Evolutionary conservation across 345 rosid genomes (phyloP).

Genomic region (Nephelium lappaceum): DNA sequence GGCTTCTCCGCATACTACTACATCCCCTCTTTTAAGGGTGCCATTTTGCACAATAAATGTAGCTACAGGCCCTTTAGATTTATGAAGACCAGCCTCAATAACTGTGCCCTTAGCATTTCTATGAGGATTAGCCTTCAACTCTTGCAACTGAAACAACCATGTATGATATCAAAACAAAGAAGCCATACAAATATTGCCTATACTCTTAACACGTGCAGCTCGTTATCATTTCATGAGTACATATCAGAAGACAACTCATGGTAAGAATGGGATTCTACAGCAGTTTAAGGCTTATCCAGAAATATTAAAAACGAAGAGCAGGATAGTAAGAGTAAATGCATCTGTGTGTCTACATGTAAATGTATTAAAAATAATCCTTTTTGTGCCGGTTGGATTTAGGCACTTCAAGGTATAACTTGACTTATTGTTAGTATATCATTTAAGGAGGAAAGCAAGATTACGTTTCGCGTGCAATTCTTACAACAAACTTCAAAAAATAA

Average conservation of each 20-base stretch:
- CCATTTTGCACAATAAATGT: slow-evolving; percentile 97
- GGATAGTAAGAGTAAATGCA: neutral
- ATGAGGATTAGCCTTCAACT: slow-evolving; percentile 95
- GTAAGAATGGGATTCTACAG: neutral
- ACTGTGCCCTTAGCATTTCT: slow-evolving; percentile 95
- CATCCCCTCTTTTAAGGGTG: slow-evolving; percentile 84
- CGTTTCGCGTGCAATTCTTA: neutral
- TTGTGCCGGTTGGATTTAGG: neutral
- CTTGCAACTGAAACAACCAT: slow-evolving; percentile 78
- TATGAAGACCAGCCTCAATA: slow-evolving; percentile 92
- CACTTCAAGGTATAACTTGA: neutral
- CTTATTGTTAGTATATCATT: neutral
- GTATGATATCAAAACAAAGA: slow-evolving; percentile 33
- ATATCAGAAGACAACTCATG: slow-evolving; percentile 9
- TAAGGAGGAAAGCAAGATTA: neutral
- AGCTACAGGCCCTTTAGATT: slow-evolving; percentile 88
- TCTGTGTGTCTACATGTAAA: neutral
- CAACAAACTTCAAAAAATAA: neutral
- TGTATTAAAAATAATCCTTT: neutral
- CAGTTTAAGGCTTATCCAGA: neutral
- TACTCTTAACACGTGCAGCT: neutral
- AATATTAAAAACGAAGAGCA: neutral
- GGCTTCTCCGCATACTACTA: slow-evolving; percentile 94
- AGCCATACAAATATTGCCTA: slow-evolving; percentile 7
- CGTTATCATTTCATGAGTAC: too few relatives aligned